phyloP scores from a whole-genome alignment of 495 filamentous ascomycete genomes.

The Aspergillus nidulans region DNA sequence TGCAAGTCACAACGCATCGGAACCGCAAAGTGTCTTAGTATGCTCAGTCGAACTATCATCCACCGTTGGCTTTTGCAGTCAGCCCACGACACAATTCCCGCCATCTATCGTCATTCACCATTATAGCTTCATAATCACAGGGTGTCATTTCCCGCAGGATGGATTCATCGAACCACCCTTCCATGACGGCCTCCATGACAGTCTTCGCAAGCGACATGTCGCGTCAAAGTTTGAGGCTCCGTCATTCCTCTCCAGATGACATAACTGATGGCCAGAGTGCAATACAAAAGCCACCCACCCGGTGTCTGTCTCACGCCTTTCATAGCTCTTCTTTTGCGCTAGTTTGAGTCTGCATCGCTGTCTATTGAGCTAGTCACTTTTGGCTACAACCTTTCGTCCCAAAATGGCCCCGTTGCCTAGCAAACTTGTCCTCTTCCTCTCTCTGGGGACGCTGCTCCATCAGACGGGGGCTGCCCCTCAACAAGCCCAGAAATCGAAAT shows the following conservation, averaged over 20 bases:
- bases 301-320: background rate
- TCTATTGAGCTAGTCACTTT: background rate
- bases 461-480: conserved; percentile 7
- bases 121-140: conserved; percentile 3
- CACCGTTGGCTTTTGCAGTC: background rate
- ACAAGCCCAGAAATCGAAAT: background rate
- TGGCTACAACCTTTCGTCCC: background rate
- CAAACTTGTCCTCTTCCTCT: conserved; percentile 1
- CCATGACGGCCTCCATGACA: background rate
- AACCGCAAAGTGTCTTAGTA: background rate
- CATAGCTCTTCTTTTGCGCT: background rate
- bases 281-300: conserved; percentile 1
- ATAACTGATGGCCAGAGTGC: background rate
- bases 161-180: background rate
- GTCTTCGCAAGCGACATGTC: background rate
- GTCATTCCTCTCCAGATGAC: background rate
- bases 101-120: background rate
- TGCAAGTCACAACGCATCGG: background rate
- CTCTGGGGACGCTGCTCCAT: conserved; percentile 2
- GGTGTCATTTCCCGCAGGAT: background rate
- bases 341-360: background rate
- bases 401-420: conserved; percentile 6
- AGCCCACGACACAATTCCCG: background rate
- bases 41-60: background rate
- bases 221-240: background rate